Evolutionary conservation across 805 yeast genomes (phyloP), one percentile per base, ranked within the genome.

Genomic region (Sungouiozyma ichnusensis): DNA sequence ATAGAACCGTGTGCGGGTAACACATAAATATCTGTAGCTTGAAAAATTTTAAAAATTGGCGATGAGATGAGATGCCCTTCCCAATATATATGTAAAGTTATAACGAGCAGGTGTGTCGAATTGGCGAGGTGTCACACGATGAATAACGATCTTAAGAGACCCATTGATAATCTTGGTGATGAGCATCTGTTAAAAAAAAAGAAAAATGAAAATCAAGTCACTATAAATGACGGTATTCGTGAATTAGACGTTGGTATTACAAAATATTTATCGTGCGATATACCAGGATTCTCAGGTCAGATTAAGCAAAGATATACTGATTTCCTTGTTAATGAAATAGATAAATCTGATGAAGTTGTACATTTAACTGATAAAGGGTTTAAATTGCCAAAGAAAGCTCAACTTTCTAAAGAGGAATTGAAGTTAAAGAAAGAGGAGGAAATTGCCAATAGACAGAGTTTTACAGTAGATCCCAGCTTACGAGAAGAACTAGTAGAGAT

Each of bases 261-360:
- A 1, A 75, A 76, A 40, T 88, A 67, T 52, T 63, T 86, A 31
- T 75, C 77, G 38, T 58, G 68, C 2, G 70, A 66, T 3, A 52
- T 68, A 19, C 61, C 68, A 8, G 94, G 96, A 3, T 85, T 92
- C 48, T 59, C 61, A 15, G 98, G 97, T 2, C 71, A 73, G 13
- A 68, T 92, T 52, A 92, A 92, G 61, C 94, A 85, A 56, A 69
- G 96, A 47, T 88, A 87, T 63, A 81, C 95, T 11, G 99, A 92
- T 59, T 92, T 92, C 59, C 72, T 85, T 57, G 99, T 92, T 36
- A 85, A 87, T 62, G 99, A 92, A 62, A 81, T 92, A 43, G 81
- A 71, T 46, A 51, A 64, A 24, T 64, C 74, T 17, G 94, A 85
- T 1, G 63, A 74, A 2, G 95, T 87, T 2, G 73, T 88, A 11